A percentile compares a stretch with the other conserved stretches of the same genome.
phyloP scores from a whole-genome alignment of 1,139 yeast genomes.

The Hansenula sp. region DNA sequence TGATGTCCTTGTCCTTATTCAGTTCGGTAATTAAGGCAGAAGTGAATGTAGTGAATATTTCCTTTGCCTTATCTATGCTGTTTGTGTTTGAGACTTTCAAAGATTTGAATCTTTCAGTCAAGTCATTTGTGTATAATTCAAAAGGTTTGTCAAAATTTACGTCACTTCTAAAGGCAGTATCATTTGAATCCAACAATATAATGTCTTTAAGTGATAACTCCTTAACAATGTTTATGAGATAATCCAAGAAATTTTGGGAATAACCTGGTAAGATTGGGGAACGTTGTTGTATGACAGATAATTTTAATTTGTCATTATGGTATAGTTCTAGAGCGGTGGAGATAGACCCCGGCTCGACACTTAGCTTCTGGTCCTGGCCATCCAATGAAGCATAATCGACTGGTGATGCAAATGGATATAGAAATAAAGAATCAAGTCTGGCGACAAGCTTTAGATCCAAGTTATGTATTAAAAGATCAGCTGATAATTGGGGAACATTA shows the following conservation, averaged over 20 bases:
- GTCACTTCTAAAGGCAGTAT: constrained; percentile 46
- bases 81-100: constrained; percentile 10
- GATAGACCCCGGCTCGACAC: constrained; percentile 27
- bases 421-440: constrained; percentile 50
- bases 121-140: constrained; percentile 24
- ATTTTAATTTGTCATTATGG: constrained; percentile 31
- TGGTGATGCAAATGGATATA: constrained; percentile 87
- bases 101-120: constrained; percentile 10
- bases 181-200: constrained; percentile 66
- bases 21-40: constrained; percentile 4
- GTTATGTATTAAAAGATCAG: constrained; percentile 71
- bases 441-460: constrained; percentile 48
- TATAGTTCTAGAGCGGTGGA: constrained; percentile 64
- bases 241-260: constrained; percentile 37
- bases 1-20: neutral
- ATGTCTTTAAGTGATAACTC: constrained; percentile 50
- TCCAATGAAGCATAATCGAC: constrained; percentile 40
- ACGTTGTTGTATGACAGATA: constrained; percentile 72
- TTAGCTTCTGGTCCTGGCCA: constrained; percentile 3
- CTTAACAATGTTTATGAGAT: constrained; percentile 44
- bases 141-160: constrained; percentile 21
- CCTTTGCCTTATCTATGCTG: constrained; percentile 1
- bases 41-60: constrained; percentile 9
- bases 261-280: constrained; percentile 78
- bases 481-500: constrained; percentile 81